phyloP scores from a whole-genome alignment of 768 basidiomycete genomes.

The Lyophyllum semitale region DNA sequence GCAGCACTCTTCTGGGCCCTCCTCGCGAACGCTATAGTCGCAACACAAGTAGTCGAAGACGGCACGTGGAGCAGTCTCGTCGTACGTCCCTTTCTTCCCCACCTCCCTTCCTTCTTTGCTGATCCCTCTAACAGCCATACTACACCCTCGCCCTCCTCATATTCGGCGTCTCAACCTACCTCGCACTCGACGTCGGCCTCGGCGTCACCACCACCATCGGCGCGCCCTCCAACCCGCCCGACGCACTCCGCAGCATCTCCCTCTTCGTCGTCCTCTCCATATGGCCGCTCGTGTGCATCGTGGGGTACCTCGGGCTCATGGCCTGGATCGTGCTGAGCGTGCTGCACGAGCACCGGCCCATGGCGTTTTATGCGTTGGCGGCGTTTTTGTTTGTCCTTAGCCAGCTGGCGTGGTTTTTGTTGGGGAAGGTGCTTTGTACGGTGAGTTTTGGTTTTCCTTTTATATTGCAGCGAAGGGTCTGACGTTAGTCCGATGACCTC shows the following conservation, averaged over 20 bases:
- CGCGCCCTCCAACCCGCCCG: constrained; percentile 54
- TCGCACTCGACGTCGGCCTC: constrained; percentile 81
- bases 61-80: constrained; percentile 74
- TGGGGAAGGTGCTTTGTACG: constrained; percentile 76
- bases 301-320: constrained; percentile 78
- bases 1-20: constrained; percentile 80
- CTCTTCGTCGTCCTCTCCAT: constrained; percentile 81
- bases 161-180: constrained; percentile 77
- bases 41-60: constrained; percentile 92
- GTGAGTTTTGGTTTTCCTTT: constrained; percentile 24
- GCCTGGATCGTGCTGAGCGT: constrained; percentile 74
- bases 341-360: constrained; percentile 78
- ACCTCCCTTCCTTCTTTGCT: background rate
- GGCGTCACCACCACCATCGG: constrained; percentile 64
- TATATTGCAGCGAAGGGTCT: background rate
- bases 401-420: constrained; percentile 83
- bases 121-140: constrained; percentile 52
- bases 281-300: constrained; percentile 58
- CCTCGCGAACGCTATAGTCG: constrained; percentile 74
- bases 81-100: constrained; percentile 40
- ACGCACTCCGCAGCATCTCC: constrained; percentile 62
- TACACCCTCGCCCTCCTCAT: constrained; percentile 54
- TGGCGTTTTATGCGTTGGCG: constrained; percentile 76
- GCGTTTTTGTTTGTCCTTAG: constrained; percentile 77
- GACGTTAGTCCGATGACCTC: background rate